phyloP scores from a whole-genome alignment of 176 grass and related monocot genomes.

The Hyparrhenia diplandra region DNA sequence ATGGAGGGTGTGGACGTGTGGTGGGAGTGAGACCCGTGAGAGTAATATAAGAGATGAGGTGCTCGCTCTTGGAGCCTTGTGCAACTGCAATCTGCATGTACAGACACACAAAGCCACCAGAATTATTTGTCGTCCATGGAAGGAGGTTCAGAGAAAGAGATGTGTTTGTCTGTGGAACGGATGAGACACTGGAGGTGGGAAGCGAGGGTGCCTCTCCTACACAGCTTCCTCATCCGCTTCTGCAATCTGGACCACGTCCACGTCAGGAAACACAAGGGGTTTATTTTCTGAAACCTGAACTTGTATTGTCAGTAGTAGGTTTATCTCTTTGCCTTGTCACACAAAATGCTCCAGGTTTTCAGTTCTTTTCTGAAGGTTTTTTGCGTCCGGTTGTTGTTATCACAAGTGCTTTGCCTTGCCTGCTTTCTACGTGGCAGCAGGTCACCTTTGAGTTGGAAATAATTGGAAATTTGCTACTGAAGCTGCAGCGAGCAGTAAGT shows the following conservation, averaged over 20 bases:
- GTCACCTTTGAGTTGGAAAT: too few species aligned
- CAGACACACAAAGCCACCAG: conserved; percentile 29
- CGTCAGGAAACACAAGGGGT: background rate
- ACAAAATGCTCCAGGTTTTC: background rate
- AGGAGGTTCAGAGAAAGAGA: background rate
- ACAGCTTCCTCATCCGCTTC: conserved; percentile 70
- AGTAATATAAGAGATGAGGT: conserved; percentile 44
- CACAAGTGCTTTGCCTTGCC: too few species aligned
- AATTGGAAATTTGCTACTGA: background rate
- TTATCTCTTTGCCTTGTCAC: conserved; percentile 32
- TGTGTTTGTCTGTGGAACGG: conserved; percentile 1
- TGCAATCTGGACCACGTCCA: background rate
- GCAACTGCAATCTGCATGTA: conserved; percentile 8
- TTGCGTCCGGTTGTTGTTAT: background rate
- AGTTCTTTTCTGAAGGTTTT: background rate
- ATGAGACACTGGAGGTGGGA: conserved; percentile 58
- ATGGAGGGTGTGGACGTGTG: conserved; percentile 22
- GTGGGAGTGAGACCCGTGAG: background rate
- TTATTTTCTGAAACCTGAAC: background rate
- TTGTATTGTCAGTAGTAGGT: background rate
- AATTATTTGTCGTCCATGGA: conserved; percentile 4
- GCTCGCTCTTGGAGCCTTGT: background rate
- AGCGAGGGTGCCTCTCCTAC: conserved; percentile 51
- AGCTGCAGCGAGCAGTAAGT: too few species aligned
- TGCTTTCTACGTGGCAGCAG: background rate